Percentiles rank a stretch among this genome's conserved stretches.
These are phyloP conservation scores for Terfezia claveryi DNA, from an alignment of 495 filamentous ascomycete genomes.

Conservation along the genomic window DNA sequence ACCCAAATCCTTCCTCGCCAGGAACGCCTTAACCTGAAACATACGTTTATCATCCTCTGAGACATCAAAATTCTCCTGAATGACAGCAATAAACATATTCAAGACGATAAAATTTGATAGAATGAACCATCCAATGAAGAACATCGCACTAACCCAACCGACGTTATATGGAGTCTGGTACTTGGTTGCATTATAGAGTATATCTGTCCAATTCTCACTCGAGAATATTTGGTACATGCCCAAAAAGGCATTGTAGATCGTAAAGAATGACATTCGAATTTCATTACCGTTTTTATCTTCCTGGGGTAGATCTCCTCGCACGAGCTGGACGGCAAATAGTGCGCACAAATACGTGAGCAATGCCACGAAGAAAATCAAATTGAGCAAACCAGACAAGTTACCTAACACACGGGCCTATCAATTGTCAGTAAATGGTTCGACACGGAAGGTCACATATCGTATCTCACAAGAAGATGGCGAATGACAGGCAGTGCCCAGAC, in stretches of 20 bases:
- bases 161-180: constrained; percentile 39
- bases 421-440: constrained; percentile 1
- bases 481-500: constrained; percentile 78
- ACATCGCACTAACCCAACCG: constrained; percentile 85
- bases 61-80: constrained; percentile 99
- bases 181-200: constrained; percentile 62
- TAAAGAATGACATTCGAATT: constrained; percentile 53
- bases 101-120: constrained; percentile 86
- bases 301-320: constrained; percentile 59
- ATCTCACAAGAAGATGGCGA: constrained; percentile 47
- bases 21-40: constrained; percentile 81
- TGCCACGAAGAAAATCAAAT: constrained; percentile 89
- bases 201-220: constrained; percentile 83
- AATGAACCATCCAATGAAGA: constrained; percentile 89
- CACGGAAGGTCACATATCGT: background rate
- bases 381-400: constrained; percentile 77
- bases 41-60: constrained; percentile 94
- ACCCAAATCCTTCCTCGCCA: constrained; percentile 75
- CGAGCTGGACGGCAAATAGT: constrained; percentile 83
- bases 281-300: constrained; percentile 32
- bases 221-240: constrained; percentile 98
- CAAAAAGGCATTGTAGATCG: constrained; percentile 85
- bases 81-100: constrained; percentile 99
- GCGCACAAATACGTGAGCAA: constrained; percentile 82
- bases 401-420: constrained; percentile 46